Conservation (phyloP, 768 basidiomycete genomes). For the Heimioporus sp. region DNA sequence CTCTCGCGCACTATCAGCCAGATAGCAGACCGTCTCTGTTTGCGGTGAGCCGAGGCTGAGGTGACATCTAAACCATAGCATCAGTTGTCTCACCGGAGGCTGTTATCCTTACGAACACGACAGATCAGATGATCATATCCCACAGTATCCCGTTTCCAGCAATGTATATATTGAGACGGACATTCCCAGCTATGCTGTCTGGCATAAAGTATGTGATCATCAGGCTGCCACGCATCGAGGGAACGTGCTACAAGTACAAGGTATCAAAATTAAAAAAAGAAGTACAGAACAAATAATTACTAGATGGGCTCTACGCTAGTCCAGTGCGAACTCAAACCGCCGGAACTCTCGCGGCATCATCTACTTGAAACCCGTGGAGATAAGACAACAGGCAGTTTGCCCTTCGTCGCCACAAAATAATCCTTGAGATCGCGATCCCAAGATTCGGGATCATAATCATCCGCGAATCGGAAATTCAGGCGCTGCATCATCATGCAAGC, state of each 20-base stretch:
- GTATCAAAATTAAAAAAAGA: constrained; percentile 13
- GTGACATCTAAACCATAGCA: neutral
- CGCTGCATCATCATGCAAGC: constrained; percentile 38
- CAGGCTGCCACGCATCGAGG: constrained; percentile 8
- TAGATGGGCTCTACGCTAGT: constrained; percentile 26
- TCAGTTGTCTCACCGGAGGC: neutral
- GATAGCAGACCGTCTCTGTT: neutral
- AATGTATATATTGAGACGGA: constrained; percentile 9
- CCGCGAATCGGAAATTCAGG: constrained; percentile 39
- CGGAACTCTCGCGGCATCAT: constrained; percentile 14
- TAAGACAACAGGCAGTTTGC: constrained; percentile 33
- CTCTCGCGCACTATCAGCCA: constrained; percentile 2
- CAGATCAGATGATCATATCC: neutral
- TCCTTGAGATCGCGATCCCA: constrained; percentile 39
- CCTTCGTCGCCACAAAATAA: constrained; percentile 37
- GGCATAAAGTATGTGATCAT: neutral
- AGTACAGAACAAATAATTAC: constrained; percentile 15
- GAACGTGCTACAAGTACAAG: constrained; percentile 17
- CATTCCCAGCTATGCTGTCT: neutral
- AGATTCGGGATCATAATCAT: constrained; percentile 32
- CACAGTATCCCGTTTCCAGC: neutral
- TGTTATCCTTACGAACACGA: no score
- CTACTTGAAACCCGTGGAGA: constrained; percentile 28
- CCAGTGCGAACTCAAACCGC: constrained; percentile 12
- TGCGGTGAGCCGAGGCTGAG: neutral